Evolutionary conservation across 345 rosid species (phyloP).

Genomic region (Kandelia obovata): DNA sequence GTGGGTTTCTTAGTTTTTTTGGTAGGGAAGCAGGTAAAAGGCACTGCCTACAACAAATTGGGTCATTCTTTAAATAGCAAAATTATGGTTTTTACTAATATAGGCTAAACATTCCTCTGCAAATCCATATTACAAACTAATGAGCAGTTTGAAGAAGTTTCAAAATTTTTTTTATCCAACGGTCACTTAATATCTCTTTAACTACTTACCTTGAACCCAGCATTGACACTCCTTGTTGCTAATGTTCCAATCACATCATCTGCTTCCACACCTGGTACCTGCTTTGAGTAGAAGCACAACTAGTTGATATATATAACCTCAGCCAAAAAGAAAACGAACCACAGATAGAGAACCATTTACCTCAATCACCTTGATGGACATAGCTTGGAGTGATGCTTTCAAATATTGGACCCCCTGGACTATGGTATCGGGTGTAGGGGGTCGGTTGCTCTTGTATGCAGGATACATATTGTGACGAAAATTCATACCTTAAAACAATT

Average conservation of each 20-base stretch:
- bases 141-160: neutral
- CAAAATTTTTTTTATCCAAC: neutral
- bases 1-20: no score
- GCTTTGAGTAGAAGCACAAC: conserved; percentile 32
- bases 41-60: neutral
- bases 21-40: no score
- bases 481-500: conserved; percentile 54
- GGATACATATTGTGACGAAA: conserved; percentile 88
- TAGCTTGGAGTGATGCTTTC: conserved; percentile 92
- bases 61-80: no score
- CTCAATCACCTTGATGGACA: conserved; percentile 94
- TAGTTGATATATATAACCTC: conserved; percentile 19
- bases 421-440: conserved; percentile 94
- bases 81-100: no score
- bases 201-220: conserved; percentile 65
- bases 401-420: conserved; percentile 91
- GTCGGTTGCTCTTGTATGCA: conserved; percentile 83
- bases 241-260: conserved; percentile 96
- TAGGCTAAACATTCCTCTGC: no score
- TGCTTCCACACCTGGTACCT: conserved; percentile 99
- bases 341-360: conserved; percentile 35
- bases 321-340: conserved; percentile 11
- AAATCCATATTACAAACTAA: neutral
- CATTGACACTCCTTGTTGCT: conserved; percentile 75
- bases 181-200: conserved; percentile 7